phyloP scores from a whole-genome alignment of 2,329 filamentous ascomycete species.

The Clarireedia paspali region DNA sequence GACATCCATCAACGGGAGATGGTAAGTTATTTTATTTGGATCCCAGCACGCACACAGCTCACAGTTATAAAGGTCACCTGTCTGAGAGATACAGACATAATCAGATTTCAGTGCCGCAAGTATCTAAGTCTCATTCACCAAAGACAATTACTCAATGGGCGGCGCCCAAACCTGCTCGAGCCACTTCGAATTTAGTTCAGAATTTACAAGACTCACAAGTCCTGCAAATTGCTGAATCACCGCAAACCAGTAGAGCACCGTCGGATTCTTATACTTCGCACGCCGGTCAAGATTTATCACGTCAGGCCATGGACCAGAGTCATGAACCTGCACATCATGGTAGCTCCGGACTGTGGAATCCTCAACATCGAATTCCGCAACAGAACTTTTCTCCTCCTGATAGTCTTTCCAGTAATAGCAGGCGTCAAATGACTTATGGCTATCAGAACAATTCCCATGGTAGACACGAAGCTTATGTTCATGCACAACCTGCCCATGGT shows the following conservation, averaged over 20 bases:
- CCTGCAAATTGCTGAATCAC: background rate
- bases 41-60: background rate
- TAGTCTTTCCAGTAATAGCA: constrained; percentile 7
- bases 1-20: background rate
- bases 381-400: constrained; percentile 7
- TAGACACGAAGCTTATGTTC: background rate
- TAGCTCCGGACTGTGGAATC: constrained; percentile 1
- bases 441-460: background rate
- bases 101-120: background rate
- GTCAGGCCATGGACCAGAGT: background rate
- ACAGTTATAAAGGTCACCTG: background rate
- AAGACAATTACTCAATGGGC: constrained; percentile 8
- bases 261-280: constrained; percentile 4
- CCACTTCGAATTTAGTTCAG: constrained; percentile 5
- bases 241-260: background rate
- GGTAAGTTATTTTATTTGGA: background rate
- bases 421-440: constrained; percentile 6
- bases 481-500: background rate
- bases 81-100: constrained; percentile 7
- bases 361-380: constrained; percentile 3
- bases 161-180: constrained; percentile 6
- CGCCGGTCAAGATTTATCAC: background rate
- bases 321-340: background rate
- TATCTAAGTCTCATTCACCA: constrained; percentile 4
- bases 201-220: constrained; percentile 5